A percentile compares a stretch with the other conserved stretches of the same genome.
Conservation (phyloP, 1,284 basidiomycete species). For the Spongispora temasekensis region DNA sequence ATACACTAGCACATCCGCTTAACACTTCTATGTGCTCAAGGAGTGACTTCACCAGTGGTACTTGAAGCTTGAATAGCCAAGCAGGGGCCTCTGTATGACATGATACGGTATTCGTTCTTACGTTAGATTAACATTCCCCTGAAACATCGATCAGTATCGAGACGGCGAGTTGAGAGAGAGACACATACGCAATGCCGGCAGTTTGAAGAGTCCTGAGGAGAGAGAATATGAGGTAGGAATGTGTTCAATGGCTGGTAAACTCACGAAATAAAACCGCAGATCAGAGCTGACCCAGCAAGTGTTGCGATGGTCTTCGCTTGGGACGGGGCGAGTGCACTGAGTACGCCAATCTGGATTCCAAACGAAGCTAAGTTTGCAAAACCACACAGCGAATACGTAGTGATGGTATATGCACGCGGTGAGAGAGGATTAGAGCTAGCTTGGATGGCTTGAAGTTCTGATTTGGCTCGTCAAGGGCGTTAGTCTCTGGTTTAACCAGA, state of each 20-base stretch:
- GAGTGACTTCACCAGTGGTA: neutral
- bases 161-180: conserved; percentile 4
- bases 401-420: conserved; percentile 75
- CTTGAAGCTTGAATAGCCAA: neutral
- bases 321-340: conserved; percentile 81
- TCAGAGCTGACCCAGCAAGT: conserved; percentile 76
- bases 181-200: conserved; percentile 66
- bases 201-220: conserved; percentile 59
- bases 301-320: conserved; percentile 70
- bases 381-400: conserved; percentile 84
- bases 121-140: conserved; percentile 53
- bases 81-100: no score
- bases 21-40: no score
- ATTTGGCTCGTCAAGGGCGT: neutral
- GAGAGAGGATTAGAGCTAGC: conserved; percentile 55
- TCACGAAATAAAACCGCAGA: conserved; percentile 73
- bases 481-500: neutral
- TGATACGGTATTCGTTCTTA: neutral
- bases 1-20: no score
- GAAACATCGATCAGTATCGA: conserved; percentile 10
- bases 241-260: conserved; percentile 4
- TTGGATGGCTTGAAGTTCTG: conserved; percentile 57
- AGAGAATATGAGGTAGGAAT: neutral
- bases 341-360: conserved; percentile 90
- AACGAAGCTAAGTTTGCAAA: conserved; percentile 87